These are phyloP conservation scores for Trametopsis cervina DNA, from an alignment of 768 basidiomycete species.

Conservation along the genomic window DNA sequence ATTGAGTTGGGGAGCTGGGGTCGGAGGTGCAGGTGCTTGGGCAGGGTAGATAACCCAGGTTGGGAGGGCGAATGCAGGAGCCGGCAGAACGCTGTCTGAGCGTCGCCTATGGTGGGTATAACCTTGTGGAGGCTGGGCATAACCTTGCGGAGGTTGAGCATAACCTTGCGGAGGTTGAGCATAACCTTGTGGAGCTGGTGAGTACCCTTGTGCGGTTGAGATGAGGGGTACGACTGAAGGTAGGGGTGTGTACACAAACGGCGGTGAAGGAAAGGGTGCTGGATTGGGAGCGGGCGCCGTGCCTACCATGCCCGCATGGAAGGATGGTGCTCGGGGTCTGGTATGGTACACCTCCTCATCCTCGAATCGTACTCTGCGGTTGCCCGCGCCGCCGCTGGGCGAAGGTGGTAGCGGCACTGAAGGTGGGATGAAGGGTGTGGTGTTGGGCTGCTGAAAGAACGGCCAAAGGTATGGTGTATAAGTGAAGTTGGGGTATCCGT, in stretches of 20 bases:
- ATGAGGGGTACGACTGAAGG: constrained; percentile 14
- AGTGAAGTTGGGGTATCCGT: constrained; percentile 4
- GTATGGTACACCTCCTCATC: constrained; percentile 6
- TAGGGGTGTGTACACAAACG: constrained; percentile 17
- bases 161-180: constrained; percentile 9
- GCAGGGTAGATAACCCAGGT: constrained; percentile 12
- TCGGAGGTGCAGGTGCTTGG: constrained; percentile 4
- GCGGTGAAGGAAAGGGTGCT: constrained; percentile 21
- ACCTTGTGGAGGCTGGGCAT: constrained; percentile 9
- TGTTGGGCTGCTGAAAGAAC: constrained; percentile 12
- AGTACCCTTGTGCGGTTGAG: constrained; percentile 8
- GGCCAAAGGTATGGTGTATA: constrained; percentile 14
- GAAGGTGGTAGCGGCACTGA: constrained; percentile 8
- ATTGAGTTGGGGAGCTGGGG: constrained; percentile 29
- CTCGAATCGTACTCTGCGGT: constrained; percentile 10
- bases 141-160: constrained; percentile 7
- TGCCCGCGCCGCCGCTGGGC: constrained; percentile 10
- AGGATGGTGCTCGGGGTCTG: constrained; percentile 20
- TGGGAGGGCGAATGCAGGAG: constrained; percentile 17
- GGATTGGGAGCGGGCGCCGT: constrained; percentile 18
- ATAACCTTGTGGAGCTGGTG: constrained; percentile 8
- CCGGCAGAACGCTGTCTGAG: constrained; percentile 19
- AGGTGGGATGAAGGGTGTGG: constrained; percentile 11
- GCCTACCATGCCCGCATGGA: constrained; percentile 17
- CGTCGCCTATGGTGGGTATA: constrained; percentile 16